Evolutionary conservation across 345 rosid species (phyloP), one percentile per base, ranked within the genome.

Genomic region (Melaleuca alternifolia): DNA sequence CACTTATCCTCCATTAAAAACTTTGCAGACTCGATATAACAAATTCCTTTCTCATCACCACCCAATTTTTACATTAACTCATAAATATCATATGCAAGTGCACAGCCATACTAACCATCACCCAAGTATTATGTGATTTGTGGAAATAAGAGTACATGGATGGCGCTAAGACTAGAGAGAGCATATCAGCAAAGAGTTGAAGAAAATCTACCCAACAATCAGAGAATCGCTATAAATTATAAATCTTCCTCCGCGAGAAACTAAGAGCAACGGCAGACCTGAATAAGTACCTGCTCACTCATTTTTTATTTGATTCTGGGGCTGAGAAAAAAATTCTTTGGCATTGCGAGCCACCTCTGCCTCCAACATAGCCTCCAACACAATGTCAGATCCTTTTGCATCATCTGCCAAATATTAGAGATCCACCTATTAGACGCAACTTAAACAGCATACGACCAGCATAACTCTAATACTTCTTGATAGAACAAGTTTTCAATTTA

Each of bases 271-370:
- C 30, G 10, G 77, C 23, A 65, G 46, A 15, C 24, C 77, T 52
- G 51, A 21, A 50, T 30, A 57, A 0, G 20, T 23, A 87, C 88
- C 88, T 41, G 71, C 46, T 50, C 85, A 53, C 37, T 87, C 88
- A 0, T 23, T 11, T 48, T 87, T 87, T 51, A 87, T 87, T 76
- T 84, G 87, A 88, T 88, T 85, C 9, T 88, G 82, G 77, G 89
- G 87, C 48, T 44, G 85, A n/a, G 89, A 65, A 33, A 85, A 87
- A 85, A 87, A 87, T 41, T 81, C 85, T 81, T 88, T 88, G 51
- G 89, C 87, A 81, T 85, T 88, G 82, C 2, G 85, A 44, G 89
- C 89, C 83, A 88, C 87, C 85, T 88, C 87, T 26, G 89, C 84
- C 75, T 88, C 89, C 87, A 85, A 44, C 53, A 88, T 51, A 44